phyloP scores from a whole-genome alignment of 75 land plant species.

The Sequoia sempervirens region DNA sequence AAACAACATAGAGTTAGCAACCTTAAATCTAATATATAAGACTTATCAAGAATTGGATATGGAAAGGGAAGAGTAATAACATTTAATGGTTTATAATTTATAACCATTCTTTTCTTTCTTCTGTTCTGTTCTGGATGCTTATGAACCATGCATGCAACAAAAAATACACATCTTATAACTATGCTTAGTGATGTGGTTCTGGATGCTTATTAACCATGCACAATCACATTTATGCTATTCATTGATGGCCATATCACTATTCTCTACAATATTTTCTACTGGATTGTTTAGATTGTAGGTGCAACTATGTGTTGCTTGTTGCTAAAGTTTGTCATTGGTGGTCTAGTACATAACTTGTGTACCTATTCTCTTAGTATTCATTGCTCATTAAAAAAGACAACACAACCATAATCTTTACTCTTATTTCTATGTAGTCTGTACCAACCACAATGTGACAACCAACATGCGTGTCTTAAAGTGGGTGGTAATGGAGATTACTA shows the following conservation, averaged over 20 bases:
- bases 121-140: too few species aligned
- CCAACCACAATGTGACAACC: constrained; percentile 32
- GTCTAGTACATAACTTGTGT: constrained; percentile 7
- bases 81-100: too few species aligned
- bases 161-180: too few species aligned
- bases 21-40: too few species aligned
- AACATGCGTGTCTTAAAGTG: constrained; percentile 33
- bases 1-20: too few species aligned
- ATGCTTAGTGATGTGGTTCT: too few species aligned
- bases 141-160: too few species aligned
- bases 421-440: constrained; percentile 13
- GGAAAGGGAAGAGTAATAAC: too few species aligned
- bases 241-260: constrained; percentile 67
- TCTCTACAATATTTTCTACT: constrained; percentile 53
- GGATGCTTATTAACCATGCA: too few species aligned
- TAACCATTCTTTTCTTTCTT: too few species aligned
- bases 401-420: not conserved
- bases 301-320: constrained; percentile 44
- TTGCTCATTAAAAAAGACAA: not conserved
- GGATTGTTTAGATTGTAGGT: constrained; percentile 69
- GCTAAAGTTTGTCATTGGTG: constrained; percentile 40
- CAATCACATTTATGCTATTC: constrained; percentile 56
- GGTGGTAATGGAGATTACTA: constrained; percentile 43
- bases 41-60: too few species aligned
- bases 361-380: too few species aligned